These are phyloP conservation scores for Diaporthe nobilis DNA, from an alignment of 2,329 filamentous ascomycete species.

Conservation along the genomic window DNA sequence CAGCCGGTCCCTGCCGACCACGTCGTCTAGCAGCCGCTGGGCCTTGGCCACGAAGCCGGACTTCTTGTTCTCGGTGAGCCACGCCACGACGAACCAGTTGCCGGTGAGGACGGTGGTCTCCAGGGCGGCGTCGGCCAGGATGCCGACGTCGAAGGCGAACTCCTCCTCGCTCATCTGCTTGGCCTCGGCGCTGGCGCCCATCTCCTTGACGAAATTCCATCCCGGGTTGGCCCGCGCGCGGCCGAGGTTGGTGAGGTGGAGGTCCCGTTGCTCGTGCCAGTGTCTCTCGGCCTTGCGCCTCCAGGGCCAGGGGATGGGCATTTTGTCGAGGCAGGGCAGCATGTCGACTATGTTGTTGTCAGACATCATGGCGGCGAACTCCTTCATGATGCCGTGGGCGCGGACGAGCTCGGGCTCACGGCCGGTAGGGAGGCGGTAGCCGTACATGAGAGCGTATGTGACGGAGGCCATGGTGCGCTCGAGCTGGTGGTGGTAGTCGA, in stretches of 20 bases:
- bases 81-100: slow-evolving; percentile 34
- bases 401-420: slow-evolving; percentile 28
- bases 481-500: slow-evolving; percentile 24
- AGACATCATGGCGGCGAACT: slow-evolving; percentile 35
- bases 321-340: slow-evolving; percentile 2
- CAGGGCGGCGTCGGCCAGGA: slow-evolving; percentile 28
- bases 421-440: slow-evolving; percentile 34
- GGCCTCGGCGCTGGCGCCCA: slow-evolving; percentile 25
- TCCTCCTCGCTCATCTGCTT: slow-evolving; percentile 34
- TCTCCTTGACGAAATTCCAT: slow-evolving; percentile 38
- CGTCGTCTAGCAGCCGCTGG: slow-evolving; percentile 50
- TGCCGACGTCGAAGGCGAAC: slow-evolving; percentile 30
- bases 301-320: slow-evolving; percentile 33
- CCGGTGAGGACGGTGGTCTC: slow-evolving; percentile 24
- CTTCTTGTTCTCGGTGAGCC: slow-evolving; percentile 12
- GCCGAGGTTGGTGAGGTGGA: slow-evolving; percentile 26
- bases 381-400: slow-evolving; percentile 32
- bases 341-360: slow-evolving; percentile 34
- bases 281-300: slow-evolving; percentile 22
- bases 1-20: slow-evolving; percentile 49
- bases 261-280: slow-evolving; percentile 34
- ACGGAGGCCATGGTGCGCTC: slow-evolving; percentile 26
- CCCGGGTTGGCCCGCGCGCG: slow-evolving; percentile 7
- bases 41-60: slow-evolving; percentile 39
- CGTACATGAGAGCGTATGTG: slow-evolving; percentile 32